phyloP scores from a whole-genome alignment of 2,329 filamentous ascomycete genomes.

The Aureobasidium melanogenum region DNA sequence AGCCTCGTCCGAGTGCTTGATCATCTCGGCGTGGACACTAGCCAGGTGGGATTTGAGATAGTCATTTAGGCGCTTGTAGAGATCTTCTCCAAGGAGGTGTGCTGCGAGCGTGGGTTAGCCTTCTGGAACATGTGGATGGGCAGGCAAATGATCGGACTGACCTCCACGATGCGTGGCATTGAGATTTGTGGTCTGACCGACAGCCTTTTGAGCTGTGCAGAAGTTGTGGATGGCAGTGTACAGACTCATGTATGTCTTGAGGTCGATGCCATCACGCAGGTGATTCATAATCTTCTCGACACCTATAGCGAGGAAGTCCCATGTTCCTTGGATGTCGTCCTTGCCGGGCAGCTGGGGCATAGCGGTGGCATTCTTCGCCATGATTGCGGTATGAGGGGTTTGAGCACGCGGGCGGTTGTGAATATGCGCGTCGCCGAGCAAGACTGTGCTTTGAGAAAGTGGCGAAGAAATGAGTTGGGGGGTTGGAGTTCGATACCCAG shows the following conservation, averaged over 20 bases:
- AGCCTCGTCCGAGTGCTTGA: slow-evolving; percentile 78
- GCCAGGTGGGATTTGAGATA: slow-evolving; percentile 74
- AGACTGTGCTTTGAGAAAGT: neutral
- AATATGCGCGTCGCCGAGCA: neutral
- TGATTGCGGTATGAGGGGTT: neutral
- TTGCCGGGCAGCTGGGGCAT: slow-evolving; percentile 21
- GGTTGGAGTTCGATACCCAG: neutral
- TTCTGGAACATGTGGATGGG: neutral
- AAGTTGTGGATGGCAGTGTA: slow-evolving; percentile 99
- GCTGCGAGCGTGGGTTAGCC: slow-evolving; percentile 43
- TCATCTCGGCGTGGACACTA: slow-evolving; percentile 62
- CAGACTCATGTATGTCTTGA: slow-evolving; percentile 94
- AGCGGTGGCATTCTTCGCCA: neutral
- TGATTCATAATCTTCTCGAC: slow-evolving; percentile 92
- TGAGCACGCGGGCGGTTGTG: slow-evolving; percentile 11
- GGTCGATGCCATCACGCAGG: slow-evolving; percentile 84
- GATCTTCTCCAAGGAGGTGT: slow-evolving; percentile 87
- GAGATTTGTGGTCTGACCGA: slow-evolving; percentile 44
- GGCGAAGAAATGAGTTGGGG: neutral
- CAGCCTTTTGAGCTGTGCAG: slow-evolving; percentile 93
- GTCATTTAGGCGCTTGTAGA: slow-evolving; percentile 82
- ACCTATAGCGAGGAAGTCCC: slow-evolving; percentile 79
- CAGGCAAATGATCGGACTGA: slow-evolving; percentile 21
- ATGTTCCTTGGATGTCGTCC: slow-evolving; percentile 41
- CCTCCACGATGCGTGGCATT: slow-evolving; percentile 62